Evolutionary conservation across 1,139 yeast species (phyloP).

Genomic region (Diutina ranongensis): DNA sequence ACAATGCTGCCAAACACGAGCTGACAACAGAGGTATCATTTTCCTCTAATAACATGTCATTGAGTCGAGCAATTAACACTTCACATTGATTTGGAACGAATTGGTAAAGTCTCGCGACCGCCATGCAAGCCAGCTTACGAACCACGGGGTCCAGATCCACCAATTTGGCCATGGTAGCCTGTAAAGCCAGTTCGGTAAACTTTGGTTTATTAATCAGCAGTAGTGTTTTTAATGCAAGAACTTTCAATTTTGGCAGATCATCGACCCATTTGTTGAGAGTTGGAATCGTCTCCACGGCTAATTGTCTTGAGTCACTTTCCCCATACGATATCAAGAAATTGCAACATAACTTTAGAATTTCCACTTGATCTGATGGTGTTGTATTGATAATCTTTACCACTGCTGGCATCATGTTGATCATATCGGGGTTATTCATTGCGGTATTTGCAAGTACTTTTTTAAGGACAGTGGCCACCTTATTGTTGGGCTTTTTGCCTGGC

Average conservation of each 20-base stretch:
- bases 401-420: slow-evolving; percentile 57
- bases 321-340: background rate
- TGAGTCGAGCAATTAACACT: slow-evolving; percentile 42
- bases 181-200: background rate
- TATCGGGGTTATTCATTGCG: slow-evolving; percentile 72
- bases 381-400: slow-evolving; percentile 44
- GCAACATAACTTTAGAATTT: background rate
- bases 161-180: background rate
- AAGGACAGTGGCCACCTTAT: slow-evolving; percentile 46
- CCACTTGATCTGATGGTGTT: background rate
- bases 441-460: slow-evolving; percentile 75
- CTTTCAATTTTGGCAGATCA: background rate
- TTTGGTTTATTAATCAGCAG: background rate
- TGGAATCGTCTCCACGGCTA: background rate
- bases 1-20: slow-evolving; percentile 60
- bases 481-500: slow-evolving; percentile 28
- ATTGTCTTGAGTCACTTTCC: background rate
- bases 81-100: slow-evolving; percentile 33
- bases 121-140: slow-evolving; percentile 44
- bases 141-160: slow-evolving; percentile 16
- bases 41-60: slow-evolving; percentile 44
- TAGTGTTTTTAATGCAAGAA: background rate
- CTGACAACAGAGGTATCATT: slow-evolving; percentile 53
- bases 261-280: background rate
- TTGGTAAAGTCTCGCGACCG: slow-evolving; percentile 60